These are phyloP conservation scores for Colletotrichum scovillei DNA, from an alignment of 2,329 filamentous ascomycete species.

Conservation along the genomic window DNA sequence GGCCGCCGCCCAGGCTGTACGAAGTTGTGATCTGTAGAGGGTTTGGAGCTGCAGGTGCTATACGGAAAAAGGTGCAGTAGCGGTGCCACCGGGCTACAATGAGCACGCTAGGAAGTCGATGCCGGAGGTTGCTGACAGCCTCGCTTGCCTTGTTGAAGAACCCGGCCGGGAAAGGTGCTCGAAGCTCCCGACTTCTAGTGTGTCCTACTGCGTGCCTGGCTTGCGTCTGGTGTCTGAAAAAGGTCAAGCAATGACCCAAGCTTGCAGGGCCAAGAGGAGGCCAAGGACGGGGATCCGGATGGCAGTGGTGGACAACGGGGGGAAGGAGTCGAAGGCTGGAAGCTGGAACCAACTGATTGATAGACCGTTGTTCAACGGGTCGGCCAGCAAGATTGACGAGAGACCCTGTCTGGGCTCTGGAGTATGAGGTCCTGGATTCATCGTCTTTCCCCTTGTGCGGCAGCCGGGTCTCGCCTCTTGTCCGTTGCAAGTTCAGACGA, in stretches of 20 bases:
- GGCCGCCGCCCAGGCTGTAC: too few species aligned
- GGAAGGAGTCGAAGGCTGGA: not conserved
- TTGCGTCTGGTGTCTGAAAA: not conserved
- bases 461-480: not conserved
- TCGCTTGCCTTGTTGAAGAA: not conserved
- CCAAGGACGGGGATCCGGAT: conserved; percentile 21
- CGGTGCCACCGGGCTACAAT: not conserved
- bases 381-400: conserved; percentile 21
- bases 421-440: not conserved
- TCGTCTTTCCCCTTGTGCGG: not conserved
- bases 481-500: not conserved
- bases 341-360: not conserved
- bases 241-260: not conserved
- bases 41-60: not conserved
- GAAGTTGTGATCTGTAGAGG: not conserved
- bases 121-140: not conserved
- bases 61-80: conserved; percentile 14
- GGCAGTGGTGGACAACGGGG: not conserved
- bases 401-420: not conserved
- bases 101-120: not conserved
- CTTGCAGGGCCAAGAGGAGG: conserved; percentile 9
- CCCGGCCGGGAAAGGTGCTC: not conserved
- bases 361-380: not conserved
- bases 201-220: not conserved
- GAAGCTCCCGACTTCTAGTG: not conserved